Evolutionary conservation across 768 basidiomycete genomes (phyloP).

Genomic region (Heimioporus sp.): DNA sequence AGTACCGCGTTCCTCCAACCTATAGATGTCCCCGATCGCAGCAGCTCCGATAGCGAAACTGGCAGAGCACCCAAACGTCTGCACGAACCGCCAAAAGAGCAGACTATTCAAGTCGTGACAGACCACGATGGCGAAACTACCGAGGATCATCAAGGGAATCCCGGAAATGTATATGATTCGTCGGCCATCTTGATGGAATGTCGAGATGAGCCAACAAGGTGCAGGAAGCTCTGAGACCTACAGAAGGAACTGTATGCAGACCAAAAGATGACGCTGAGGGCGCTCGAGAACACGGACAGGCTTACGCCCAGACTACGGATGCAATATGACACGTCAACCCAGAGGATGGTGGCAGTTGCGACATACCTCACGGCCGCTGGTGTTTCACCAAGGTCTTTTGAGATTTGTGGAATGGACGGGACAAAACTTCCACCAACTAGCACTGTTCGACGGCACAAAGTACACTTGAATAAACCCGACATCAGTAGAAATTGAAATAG

Average conservation of each 20-base stretch:
- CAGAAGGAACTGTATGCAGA: constrained; percentile 52
- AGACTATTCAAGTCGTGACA: constrained; percentile 43
- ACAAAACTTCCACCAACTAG: constrained; percentile 70
- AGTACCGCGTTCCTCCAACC: constrained; percentile 56
- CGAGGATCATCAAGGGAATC: constrained; percentile 56
- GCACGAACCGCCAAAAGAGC: constrained; percentile 63
- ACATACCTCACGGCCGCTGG: constrained; percentile 56
- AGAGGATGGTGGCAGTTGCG: not conserved
- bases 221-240: constrained; percentile 20
- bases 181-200: constrained; percentile 53
- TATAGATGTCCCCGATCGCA: constrained; percentile 66
- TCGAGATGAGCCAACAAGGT: not conserved
- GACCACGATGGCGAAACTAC: constrained; percentile 57
- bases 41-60: constrained; percentile 46
- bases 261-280: constrained; percentile 49
- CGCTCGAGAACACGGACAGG: constrained; percentile 45
- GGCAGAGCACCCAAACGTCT: constrained; percentile 41
- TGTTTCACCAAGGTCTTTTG: constrained; percentile 59
- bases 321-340: not conserved
- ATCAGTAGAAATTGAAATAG: not conserved
- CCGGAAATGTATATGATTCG: constrained; percentile 57
- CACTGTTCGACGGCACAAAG: constrained; percentile 40
- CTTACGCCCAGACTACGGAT: constrained; percentile 46
- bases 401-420: constrained; percentile 72
- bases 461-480: not conserved